These are phyloP conservation scores for Cryphonectria naterciae DNA, from an alignment of 2,329 filamentous ascomycete species.

Conservation along the genomic window DNA sequence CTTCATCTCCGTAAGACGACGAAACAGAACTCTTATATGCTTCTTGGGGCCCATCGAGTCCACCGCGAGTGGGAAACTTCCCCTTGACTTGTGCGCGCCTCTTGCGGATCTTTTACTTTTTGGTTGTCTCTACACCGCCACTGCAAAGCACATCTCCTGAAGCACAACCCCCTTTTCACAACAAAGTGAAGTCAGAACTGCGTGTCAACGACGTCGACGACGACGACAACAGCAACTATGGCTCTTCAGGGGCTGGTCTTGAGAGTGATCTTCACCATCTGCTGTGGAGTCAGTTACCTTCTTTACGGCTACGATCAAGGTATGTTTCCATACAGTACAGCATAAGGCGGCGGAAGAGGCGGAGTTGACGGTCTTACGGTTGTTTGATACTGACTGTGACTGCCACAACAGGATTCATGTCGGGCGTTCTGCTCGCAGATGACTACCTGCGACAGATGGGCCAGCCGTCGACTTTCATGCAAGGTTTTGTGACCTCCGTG, in stretches of 20 bases:
- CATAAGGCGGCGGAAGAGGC: no score
- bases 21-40: no score
- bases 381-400: background rate
- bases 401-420: slow-evolving; percentile 16
- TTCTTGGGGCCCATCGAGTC: no score
- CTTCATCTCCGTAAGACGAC: no score
- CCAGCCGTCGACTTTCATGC: slow-evolving; percentile 18
- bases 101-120: background rate
- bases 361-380: background rate
- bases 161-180: background rate
- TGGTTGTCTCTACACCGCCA: background rate
- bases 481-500: slow-evolving; percentile 16
- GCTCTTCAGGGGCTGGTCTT: slow-evolving; percentile 9
- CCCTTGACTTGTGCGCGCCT: no score
- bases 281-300: slow-evolving; percentile 16
- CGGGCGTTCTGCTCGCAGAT: slow-evolving; percentile 12
- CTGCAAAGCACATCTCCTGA: background rate
- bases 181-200: background rate
- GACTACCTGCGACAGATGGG: slow-evolving; percentile 16
- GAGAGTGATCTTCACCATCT: slow-evolving; percentile 15
- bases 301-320: slow-evolving; percentile 23
- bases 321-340: background rate
- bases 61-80: no score
- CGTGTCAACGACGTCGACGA: background rate
- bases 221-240: background rate